phyloP scores from a whole-genome alignment of 805 yeast species.

The Metschnikowia picachoensis region DNA sequence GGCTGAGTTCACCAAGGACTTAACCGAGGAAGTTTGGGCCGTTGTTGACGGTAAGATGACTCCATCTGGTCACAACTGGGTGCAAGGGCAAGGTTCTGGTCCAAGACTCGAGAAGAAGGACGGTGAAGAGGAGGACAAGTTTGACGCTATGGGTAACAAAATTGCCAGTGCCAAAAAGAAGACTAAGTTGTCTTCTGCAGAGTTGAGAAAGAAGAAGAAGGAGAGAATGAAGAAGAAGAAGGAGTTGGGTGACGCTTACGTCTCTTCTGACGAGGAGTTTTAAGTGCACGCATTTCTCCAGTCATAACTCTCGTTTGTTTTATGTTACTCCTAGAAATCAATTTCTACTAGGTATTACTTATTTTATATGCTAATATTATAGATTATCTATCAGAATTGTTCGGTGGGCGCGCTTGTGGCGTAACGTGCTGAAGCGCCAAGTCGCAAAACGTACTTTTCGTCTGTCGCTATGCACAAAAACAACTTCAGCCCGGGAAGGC shows the following conservation, averaged over 20 bases:
- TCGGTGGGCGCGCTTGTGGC: background rate
- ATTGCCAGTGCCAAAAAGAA: slow-evolving; percentile 93
- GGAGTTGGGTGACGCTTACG: slow-evolving; percentile 99
- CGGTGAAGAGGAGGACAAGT: slow-evolving; percentile 87
- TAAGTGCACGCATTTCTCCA: slow-evolving; percentile 19
- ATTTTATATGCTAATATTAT: slow-evolving; percentile 20
- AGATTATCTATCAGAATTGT: slow-evolving; percentile 12
- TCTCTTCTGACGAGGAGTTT: slow-evolving; percentile 81
- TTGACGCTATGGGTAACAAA: slow-evolving; percentile 99
- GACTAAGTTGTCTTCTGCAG: slow-evolving; percentile 97
- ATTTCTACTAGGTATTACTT: slow-evolving; percentile 17
- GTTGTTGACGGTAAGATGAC: slow-evolving; percentile 97
- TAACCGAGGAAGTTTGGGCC: slow-evolving; percentile 99
- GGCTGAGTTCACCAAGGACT: slow-evolving; percentile 99
- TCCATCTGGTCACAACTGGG: slow-evolving; percentile 99
- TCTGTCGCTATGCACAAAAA: background rate
- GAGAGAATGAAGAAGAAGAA: slow-evolving; percentile 99
- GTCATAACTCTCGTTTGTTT: slow-evolving; percentile 8
- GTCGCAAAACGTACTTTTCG: background rate
- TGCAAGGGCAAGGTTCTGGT: slow-evolving; percentile 99
- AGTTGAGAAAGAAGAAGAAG: slow-evolving; percentile 99
- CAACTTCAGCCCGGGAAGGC: background rate
- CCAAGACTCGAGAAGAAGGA: slow-evolving; percentile 98
- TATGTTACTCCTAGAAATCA: slow-evolving; percentile 9
- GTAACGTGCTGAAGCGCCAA: background rate